Base-by-base conservation (phyloP, 2,329 filamentous ascomycete species). In the Ceratocystis harringtonii region DNA sequence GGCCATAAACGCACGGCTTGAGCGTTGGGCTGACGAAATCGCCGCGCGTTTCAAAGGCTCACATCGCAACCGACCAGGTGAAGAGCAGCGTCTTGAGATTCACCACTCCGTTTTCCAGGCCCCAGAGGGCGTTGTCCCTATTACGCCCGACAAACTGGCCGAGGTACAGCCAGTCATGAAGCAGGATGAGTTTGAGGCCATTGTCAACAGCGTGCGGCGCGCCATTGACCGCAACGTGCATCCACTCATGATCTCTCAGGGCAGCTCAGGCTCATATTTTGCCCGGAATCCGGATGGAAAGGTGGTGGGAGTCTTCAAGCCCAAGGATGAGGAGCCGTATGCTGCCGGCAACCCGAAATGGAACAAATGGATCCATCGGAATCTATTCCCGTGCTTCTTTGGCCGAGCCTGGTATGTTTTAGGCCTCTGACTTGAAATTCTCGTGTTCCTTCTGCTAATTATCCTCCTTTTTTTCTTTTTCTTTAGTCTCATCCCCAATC, bases 331-430 rank as follows among this genome's bases (percentile, higher is more conserved):
- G 77, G 95, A 99, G 75, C 94, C 94, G 0, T 99, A 96, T 73
- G 94, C 94, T 1, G 94, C 90, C 41, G 88, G 90, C 70, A 99
- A 99, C 73, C 94, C 94, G 5, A 99, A 99, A 75, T 97, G 92
- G 92, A 97, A 95, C 71, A 99, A 99, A 76, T 99, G 94, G 94
- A 92, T 99, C 78, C 94, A 99, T 75, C 83, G 94, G 69, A 99
- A 99, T 74, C 74, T 99, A 69, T 97, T 99, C 71, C 94, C 94
- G 7, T 99, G 95, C 77, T 96, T 90, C 75, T 99, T 99, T 72
- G 94, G 94, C 19, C 82, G 94, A 72, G 92, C 92, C 58, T 97
- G 91, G 82, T 85, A 74, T 64, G 80, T 73, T 41, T 41, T 12
- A 15, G 12, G 25, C 48, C 15, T 41, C n/a, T 19, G 44, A 15